phyloP scores from a whole-genome alignment of 805 yeast species.

The Suhomyces pyralidae region DNA sequence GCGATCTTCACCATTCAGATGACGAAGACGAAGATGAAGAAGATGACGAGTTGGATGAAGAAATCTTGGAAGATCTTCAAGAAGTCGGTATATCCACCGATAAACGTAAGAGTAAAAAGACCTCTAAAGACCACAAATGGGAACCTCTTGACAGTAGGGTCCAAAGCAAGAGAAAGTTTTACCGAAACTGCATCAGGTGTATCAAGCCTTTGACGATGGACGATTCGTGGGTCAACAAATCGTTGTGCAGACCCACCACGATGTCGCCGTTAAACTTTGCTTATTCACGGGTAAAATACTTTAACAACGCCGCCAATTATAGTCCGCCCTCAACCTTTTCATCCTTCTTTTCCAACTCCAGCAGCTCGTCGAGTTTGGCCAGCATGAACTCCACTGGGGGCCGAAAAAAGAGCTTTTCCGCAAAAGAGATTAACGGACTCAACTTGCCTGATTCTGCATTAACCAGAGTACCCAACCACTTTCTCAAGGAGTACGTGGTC shows the following conservation, averaged over 20 bases:
- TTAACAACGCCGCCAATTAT: background rate
- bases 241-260: slow-evolving; percentile 38
- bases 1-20: slow-evolving; percentile 29
- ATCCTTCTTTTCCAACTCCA: slow-evolving; percentile 8
- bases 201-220: slow-evolving; percentile 51
- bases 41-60: slow-evolving; percentile 5
- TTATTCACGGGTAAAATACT: slow-evolving; percentile 17
- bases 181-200: slow-evolving; percentile 55
- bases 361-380: slow-evolving; percentile 16
- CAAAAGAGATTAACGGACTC: slow-evolving; percentile 17
- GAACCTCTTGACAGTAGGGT: slow-evolving; percentile 37
- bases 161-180: slow-evolving; percentile 36
- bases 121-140: slow-evolving; percentile 39
- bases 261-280: slow-evolving; percentile 18
- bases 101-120: background rate
- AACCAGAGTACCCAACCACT: slow-evolving; percentile 29
- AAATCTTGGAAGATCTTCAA: background rate
- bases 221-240: slow-evolving; percentile 53
- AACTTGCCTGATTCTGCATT: slow-evolving; percentile 24
- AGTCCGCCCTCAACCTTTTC: slow-evolving; percentile 1
- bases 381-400: slow-evolving; percentile 12
- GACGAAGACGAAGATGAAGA: slow-evolving; percentile 23
- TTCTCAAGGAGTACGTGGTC: slow-evolving; percentile 32
- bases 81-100: background rate
- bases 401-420: slow-evolving; percentile 12